These are phyloP conservation scores for Scutellaria barbata DNA, from an alignment of 257 asterid species.

Conservation along the genomic window DNA sequence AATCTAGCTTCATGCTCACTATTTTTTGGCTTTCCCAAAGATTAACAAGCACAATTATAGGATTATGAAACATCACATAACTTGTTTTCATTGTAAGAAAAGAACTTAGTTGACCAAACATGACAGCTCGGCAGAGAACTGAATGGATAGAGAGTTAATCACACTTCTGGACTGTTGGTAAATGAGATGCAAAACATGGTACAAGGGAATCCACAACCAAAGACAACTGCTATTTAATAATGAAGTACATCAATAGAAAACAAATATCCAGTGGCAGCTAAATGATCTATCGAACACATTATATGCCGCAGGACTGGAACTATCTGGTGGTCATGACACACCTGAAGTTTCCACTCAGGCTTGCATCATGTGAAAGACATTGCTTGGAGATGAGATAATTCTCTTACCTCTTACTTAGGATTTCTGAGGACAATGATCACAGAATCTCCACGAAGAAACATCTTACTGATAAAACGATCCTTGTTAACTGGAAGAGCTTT, in stretches of 20 bases:
- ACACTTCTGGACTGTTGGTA: neutral
- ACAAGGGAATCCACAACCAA: neutral
- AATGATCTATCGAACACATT: constrained; percentile 3
- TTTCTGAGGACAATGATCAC: constrained; percentile 87
- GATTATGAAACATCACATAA: neutral
- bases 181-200: neutral
- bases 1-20: neutral
- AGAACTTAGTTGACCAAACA: neutral
- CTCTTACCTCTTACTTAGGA: constrained; percentile 69
- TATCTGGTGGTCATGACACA: neutral
- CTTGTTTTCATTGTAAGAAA: neutral
- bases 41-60: neutral
- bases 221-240: neutral
- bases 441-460: constrained; percentile 95
- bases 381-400: constrained; percentile 8
- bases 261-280: neutral
- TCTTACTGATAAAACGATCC: constrained; percentile 84
- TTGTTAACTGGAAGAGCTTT: constrained; percentile 86
- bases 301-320: neutral
- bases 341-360: neutral
- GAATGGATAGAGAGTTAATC: neutral
- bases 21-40: neutral
- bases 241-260: neutral
- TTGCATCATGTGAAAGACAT: neutral
- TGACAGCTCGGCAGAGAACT: neutral